phyloP scores from a whole-genome alignment of 2,329 filamentous ascomycete genomes.

The Tolypocladium amazonense region DNA sequence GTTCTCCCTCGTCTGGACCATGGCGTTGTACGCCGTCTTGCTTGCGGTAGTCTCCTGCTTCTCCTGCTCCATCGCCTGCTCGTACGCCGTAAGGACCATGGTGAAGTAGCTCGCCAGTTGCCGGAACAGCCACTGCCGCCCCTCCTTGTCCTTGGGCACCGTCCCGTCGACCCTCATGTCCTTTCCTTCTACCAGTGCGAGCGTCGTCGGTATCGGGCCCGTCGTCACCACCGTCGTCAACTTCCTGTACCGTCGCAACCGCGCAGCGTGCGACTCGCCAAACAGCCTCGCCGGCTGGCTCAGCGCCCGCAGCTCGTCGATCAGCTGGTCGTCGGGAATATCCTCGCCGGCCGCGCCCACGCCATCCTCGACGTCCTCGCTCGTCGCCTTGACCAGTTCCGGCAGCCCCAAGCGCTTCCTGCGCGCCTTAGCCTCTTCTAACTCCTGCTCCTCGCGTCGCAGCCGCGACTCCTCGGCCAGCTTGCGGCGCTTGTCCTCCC shows the following conservation, averaged over 20 bases:
- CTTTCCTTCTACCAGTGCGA: constrained; percentile 69
- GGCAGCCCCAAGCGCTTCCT: constrained; percentile 73
- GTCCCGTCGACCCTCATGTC: constrained; percentile 73
- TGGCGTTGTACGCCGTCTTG: constrained; percentile 71
- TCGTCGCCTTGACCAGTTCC: constrained; percentile 43
- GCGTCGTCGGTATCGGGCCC: constrained; percentile 78
- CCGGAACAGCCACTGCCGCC: constrained; percentile 62
- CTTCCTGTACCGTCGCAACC: constrained; percentile 60
- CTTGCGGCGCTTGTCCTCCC: constrained; percentile 72
- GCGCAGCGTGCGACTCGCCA: constrained; percentile 63
- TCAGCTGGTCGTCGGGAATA: constrained; percentile 60
- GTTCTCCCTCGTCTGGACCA: constrained; percentile 79
- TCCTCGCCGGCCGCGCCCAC: constrained; percentile 44
- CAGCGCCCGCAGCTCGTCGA: constrained; percentile 55
- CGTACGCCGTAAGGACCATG: constrained; percentile 87
- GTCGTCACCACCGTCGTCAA: constrained; percentile 52
- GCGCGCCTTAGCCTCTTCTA: constrained; percentile 59
- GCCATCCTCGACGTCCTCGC: constrained; percentile 30
- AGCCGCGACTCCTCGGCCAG: constrained; percentile 71
- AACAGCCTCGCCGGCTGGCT: constrained; percentile 69
- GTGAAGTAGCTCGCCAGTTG: constrained; percentile 94
- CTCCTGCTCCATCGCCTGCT: constrained; percentile 61
- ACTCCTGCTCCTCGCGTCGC: constrained; percentile 61
- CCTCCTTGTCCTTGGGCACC: constrained; percentile 53
- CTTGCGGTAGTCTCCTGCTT: constrained; percentile 59